phyloP scores from a whole-genome alignment of 257 asterid genomes.

The Euphrasia confusa region DNA sequence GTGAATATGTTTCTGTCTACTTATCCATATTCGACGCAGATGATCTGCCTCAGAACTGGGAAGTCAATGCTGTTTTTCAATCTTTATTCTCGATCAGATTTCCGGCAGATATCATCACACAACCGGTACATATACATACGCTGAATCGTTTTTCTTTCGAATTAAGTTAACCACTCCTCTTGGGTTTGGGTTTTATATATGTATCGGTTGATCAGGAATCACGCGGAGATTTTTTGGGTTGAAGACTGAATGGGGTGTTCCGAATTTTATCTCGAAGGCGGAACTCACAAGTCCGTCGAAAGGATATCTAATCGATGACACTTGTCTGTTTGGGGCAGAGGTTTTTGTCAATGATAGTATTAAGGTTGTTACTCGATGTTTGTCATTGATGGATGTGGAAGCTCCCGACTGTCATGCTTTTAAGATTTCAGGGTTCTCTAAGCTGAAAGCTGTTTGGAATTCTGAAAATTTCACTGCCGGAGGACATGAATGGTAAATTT shows the following conservation, averaged over 20 bases:
- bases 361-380: background rate
- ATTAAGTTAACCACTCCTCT: no score
- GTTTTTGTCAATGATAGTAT: background rate
- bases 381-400: background rate
- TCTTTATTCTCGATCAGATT: no score
- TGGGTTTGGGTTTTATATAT: no score
- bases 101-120: no score
- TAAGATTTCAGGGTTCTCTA: background rate
- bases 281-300: conserved; percentile 17
- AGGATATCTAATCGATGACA: conserved; percentile 20
- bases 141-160: no score
- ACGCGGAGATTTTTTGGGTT: conserved; percentile 14
- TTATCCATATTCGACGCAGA: background rate
- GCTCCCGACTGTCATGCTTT: background rate
- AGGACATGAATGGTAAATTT: background rate
- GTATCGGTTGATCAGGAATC: background rate
- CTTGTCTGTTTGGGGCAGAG: conserved; percentile 25
- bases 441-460: background rate
- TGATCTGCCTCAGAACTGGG: background rate
- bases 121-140: no score
- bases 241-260: conserved; percentile 23
- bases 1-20: background rate
- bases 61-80: no score
- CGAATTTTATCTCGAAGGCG: conserved; percentile 20
- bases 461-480: background rate